Evolutionary conservation across 257 asterid species (phyloP).

Genomic region (Lycium ferocissimum): DNA sequence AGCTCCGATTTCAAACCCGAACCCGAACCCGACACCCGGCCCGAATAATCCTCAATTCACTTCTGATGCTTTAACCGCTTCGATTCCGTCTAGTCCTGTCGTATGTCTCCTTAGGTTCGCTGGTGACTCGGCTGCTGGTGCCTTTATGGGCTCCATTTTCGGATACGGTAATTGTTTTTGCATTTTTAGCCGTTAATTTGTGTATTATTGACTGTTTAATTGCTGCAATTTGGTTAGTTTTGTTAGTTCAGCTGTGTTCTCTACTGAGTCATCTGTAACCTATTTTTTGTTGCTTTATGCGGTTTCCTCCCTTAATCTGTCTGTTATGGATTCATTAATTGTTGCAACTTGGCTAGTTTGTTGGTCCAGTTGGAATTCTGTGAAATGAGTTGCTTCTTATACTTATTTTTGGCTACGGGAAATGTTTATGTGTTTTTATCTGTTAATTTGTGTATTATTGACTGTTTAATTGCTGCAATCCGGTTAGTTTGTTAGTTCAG

Average conservation of each 20-base stretch:
- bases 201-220: background rate
- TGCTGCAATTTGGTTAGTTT: background rate
- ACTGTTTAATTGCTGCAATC: too few species aligned
- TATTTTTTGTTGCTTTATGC: too few species aligned
- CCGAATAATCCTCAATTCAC: constrained; percentile 40
- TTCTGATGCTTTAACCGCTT: constrained; percentile 45
- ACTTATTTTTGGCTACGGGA: constrained; percentile 71
- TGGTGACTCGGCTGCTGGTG: constrained; percentile 80
- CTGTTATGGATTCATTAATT: too few species aligned
- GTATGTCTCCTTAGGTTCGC: constrained; percentile 74
- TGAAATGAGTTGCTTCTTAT: too few species aligned
- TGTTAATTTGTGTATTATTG: too few species aligned
- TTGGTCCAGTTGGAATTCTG: too few species aligned
- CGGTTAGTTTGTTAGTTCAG: background rate
- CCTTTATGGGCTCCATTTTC: constrained; percentile 78
- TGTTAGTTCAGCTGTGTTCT: background rate
- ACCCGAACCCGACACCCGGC: constrained; percentile 18
- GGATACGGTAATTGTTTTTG: constrained; percentile 61
- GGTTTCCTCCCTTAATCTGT: too few species aligned
- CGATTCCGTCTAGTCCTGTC: constrained; percentile 59
- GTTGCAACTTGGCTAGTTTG: background rate
- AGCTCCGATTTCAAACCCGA: constrained; percentile 23
- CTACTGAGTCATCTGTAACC: too few species aligned
- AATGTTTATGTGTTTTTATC: too few species aligned
- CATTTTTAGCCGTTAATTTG: background rate